phyloP scores from a whole-genome alignment of 2,329 filamentous ascomycete species.

The Dryadomyces quercivorus region DNA sequence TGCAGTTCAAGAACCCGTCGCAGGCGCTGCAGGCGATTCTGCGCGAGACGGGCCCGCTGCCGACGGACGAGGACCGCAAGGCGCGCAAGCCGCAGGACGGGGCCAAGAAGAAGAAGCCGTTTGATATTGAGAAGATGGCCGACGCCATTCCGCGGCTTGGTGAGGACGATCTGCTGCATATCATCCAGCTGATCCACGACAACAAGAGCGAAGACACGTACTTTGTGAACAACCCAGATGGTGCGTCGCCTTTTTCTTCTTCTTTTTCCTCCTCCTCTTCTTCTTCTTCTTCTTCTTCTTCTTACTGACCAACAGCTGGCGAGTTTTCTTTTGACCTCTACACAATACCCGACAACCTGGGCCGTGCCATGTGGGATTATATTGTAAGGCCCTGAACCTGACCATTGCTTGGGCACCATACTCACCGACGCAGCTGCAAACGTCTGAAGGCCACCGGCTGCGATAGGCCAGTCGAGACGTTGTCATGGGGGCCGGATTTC shows the following conservation, averaged over 20 bases:
- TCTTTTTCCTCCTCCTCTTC: slow-evolving; percentile 1
- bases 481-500: too few species aligned
- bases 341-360: slow-evolving; percentile 80
- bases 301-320: slow-evolving; percentile 43
- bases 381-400: slow-evolving; percentile 30
- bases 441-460: slow-evolving; percentile 6
- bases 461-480: not conserved
- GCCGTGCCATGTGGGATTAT: slow-evolving; percentile 95
- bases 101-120: slow-evolving; percentile 65
- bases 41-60: slow-evolving; percentile 75
- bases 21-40: slow-evolving; percentile 69
- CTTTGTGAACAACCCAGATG: slow-evolving; percentile 93
- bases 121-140: slow-evolving; percentile 92
- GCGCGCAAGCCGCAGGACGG: slow-evolving; percentile 53
- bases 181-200: slow-evolving; percentile 97
- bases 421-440: slow-evolving; percentile 1
- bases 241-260: slow-evolving; percentile 31
- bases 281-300: slow-evolving; percentile 1
- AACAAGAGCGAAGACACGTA: slow-evolving; percentile 91
- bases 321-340: slow-evolving; percentile 98
- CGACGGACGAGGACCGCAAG: slow-evolving; percentile 55
- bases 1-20: slow-evolving; percentile 89
- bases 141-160: slow-evolving; percentile 78
- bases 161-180: slow-evolving; percentile 87
- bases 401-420: too few species aligned